Evolutionary conservation across 2,329 filamentous ascomycete genomes (phyloP), one percentile per base, ranked within the genome.

Genomic region (Mycosphaerella sp.): DNA sequence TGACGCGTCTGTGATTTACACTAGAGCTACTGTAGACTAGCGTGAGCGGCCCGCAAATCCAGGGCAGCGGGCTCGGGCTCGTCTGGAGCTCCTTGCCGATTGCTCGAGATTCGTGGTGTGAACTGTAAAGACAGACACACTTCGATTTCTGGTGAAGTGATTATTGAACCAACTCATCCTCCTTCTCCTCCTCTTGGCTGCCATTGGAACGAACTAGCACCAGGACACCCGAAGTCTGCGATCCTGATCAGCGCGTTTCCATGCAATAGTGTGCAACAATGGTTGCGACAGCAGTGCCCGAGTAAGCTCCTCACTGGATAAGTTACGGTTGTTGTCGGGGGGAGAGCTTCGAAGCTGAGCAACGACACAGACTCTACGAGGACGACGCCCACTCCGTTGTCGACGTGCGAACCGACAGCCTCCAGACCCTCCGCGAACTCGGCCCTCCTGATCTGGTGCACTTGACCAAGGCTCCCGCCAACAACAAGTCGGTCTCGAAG

Each of bases 371-470:
- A 74, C 85, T 98, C 67, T 92, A 91, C 66, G 93, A 98, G 76
- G 90, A 96, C 73, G 82, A 93, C 60, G 80, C 95, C 58, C 87
- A 95, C 69, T 89, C 95, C 65, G 89, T 92, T 49, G 86, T 96
- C 71, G 91, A 96, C 69, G 85, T 90, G 64, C 86, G 93, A 71
- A 95, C 92, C 64, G 93, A 98, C 69, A 87, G 87, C 42, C 81
- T 98, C 39, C 80, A 86, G 62, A 82, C 84, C 45, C 79, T 98
- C 59, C 87, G 93, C 68, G 93, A 98, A 78, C 82, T 98, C 54
- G 93, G 93, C 41, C 93, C 93, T 26, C 93, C 93, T 51, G 93
- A 98, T 73, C 80, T 98, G 29, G 92, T 97, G 39, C 93, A 98
- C 74, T 81, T 98, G 54, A 82, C 95, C 65, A 97, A 96, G 69